Percentiles rank a stretch among this genome's conserved stretches.
Evolutionary conservation across 441 rosid species (phyloP).

Genomic region (Melastoma candidum): DNA sequence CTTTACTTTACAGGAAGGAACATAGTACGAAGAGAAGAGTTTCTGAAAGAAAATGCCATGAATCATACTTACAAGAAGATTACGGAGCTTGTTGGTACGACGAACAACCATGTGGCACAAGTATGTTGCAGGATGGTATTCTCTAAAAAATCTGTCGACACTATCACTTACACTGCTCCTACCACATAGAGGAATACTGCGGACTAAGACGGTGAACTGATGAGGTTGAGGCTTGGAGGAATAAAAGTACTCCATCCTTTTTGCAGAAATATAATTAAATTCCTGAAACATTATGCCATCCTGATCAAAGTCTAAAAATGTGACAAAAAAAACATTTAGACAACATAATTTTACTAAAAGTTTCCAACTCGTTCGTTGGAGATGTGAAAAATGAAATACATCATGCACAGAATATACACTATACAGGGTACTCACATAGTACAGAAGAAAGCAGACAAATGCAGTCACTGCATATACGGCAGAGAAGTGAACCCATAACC

Average conservation of each 20-base stretch:
- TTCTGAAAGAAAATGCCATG: not conserved
- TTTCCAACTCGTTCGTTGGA: no score
- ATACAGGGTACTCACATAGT: constrained; percentile 43
- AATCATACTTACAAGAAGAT: constrained; percentile 51
- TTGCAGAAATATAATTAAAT: constrained; percentile 53
- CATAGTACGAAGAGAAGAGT: not conserved
- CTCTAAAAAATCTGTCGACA: constrained; percentile 69
- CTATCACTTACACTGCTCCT: constrained; percentile 69
- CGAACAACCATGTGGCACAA: constrained; percentile 68
- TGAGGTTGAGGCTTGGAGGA: constrained; percentile 84
- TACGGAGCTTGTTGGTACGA: constrained; percentile 56
- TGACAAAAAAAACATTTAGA: constrained; percentile 1
- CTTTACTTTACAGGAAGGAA: not conserved
- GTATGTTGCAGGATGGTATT: constrained; percentile 64
- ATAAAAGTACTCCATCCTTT: constrained; percentile 72
- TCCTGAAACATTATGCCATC: constrained; percentile 42
- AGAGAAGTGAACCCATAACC: constrained; percentile 91
- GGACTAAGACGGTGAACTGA: constrained; percentile 85
- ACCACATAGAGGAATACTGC: constrained; percentile 59
- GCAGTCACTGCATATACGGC: constrained; percentile 70
- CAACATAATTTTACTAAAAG: not conserved
- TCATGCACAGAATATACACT: not conserved
- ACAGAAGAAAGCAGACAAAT: constrained; percentile 72
- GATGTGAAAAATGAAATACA: not conserved
- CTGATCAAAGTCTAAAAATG: not conserved